Base-by-base conservation (phyloP, 2,329 filamentous ascomycete species). In the Penicillium crustosum region DNA sequence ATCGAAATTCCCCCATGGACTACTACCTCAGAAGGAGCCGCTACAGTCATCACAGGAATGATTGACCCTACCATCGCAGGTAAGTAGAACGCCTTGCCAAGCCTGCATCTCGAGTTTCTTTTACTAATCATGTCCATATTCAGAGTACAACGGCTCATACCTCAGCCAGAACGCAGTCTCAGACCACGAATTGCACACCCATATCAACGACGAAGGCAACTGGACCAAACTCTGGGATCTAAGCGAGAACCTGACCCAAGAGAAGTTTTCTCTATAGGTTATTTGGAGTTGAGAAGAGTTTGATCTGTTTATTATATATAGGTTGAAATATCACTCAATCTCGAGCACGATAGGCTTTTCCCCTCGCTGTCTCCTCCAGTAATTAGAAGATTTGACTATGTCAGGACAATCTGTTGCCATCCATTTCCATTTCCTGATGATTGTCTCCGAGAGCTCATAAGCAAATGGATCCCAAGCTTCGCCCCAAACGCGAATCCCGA, bases 171-270 rank as follows among this genome's bases (percentile, higher is more conserved):
- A 65, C 21, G 59, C 62, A 48, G 49, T 67, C 15, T 58, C 63
- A 7, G 52, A 68, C 21, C 58, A 67, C 15, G 62, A 66, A n/a
- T 49, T 68, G 42, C 70, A 73, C 55, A 63, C 67, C 3, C 65
- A 67, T 6, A 49, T 65, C 31, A 61, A 44, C 1, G 61, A 64
- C 31, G 49, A 61, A 25, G 59, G 60, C 23, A 68, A 67, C 36
- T 70, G 66, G 49, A 54, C 66, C 21, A 61, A 57, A 23, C 62
- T 73, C 41, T 75, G 72, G 73, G 59, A 59, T 8, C 25, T 74
- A 19, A 73, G 71, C 50, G 71, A 74, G 53, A 21, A 62, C 6
- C 49, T 74, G 50, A 67, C 69, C 12, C 58, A 64, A 9, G 60
- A 72, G 58, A 70, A 67, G 19, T 73, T 72, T 17, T 35, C 44